Evolutionary conservation across 257 asterid genomes (phyloP).

Genomic region (Haberlea rhodopensis): DNA sequence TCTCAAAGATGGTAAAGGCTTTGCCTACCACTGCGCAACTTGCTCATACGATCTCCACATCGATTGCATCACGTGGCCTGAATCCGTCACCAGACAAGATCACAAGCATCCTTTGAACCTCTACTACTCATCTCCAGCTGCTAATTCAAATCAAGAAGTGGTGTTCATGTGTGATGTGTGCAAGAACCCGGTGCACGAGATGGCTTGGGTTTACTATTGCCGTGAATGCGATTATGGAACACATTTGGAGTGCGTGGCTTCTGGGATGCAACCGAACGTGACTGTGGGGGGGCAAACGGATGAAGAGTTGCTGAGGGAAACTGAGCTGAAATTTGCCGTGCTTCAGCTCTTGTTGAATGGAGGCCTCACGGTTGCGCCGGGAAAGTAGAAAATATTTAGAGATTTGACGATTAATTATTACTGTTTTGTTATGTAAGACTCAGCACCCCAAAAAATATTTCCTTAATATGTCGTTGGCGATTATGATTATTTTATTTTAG

Average conservation of each 20-base stretch:
- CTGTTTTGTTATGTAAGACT: too few relatives aligned
- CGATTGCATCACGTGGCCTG: conserved; percentile 45
- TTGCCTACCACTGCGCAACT: conserved; percentile 46
- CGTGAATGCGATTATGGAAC: conserved; percentile 67
- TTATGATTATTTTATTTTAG: too few relatives aligned
- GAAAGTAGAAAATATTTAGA: conserved; percentile 1
- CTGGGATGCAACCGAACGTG: conserved; percentile 25
- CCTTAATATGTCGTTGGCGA: too few relatives aligned
- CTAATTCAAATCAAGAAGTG: conserved; percentile 33
- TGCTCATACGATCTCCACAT: conserved; percentile 58
- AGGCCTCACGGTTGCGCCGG: neutral
- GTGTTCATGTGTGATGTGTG: conserved; percentile 56
- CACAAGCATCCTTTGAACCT: conserved; percentile 48
- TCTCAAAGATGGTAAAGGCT: conserved; percentile 49
- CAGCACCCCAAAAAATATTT: too few relatives aligned
- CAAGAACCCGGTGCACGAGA: conserved; percentile 45
- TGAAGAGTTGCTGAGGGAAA: conserved; percentile 32
- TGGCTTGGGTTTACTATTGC: conserved; percentile 64
- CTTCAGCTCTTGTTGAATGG: conserved; percentile 30
- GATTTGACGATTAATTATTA: too few relatives aligned
- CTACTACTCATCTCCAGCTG: conserved; percentile 44
- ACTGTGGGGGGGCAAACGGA: conserved; percentile 16
- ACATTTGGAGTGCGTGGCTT: conserved; percentile 60
- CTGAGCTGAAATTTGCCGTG: conserved; percentile 35
- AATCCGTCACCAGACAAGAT: conserved; percentile 40